Conservation (phyloP, 805 yeast species). For the Metschnikowia chrysomelidarum region DNA sequence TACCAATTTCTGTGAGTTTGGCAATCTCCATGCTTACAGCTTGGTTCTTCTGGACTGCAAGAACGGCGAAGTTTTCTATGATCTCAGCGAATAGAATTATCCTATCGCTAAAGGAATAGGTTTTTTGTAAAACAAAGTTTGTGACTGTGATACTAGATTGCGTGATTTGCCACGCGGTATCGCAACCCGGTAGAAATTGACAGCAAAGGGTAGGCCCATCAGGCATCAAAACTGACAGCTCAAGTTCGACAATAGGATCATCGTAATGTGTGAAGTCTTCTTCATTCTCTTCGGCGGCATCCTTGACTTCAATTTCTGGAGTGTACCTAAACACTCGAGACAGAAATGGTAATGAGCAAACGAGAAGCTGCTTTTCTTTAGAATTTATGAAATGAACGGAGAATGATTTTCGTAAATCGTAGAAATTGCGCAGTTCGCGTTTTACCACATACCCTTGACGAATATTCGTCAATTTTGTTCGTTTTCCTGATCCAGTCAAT, state of each 20-base stretch:
- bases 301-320: slow-evolving; percentile 21
- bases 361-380: slow-evolving; percentile 23
- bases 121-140: slow-evolving; percentile 15
- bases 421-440: slow-evolving; percentile 26
- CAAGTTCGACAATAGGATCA: slow-evolving; percentile 28
- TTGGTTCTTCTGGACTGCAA: neutral
- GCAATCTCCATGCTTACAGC: slow-evolving; percentile 4
- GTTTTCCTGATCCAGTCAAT: slow-evolving; percentile 34
- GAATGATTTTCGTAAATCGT: slow-evolving; percentile 30
- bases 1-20: neutral
- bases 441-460: slow-evolving; percentile 31
- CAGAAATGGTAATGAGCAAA: slow-evolving; percentile 39
- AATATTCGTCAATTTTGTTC: slow-evolving; percentile 32
- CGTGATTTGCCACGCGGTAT: slow-evolving; percentile 28
- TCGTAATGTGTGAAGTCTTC: slow-evolving; percentile 12
- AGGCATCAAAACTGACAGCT: slow-evolving; percentile 15
- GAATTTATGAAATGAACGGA: slow-evolving; percentile 18
- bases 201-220: slow-evolving; percentile 20
- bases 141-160: slow-evolving; percentile 21
- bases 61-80: slow-evolving; percentile 5
- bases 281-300: slow-evolving; percentile 25
- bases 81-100: slow-evolving; percentile 10
- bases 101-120: slow-evolving; percentile 1
- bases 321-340: slow-evolving; percentile 35
- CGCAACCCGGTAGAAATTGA: slow-evolving; percentile 12